phyloP scores from a whole-genome alignment of 257 asterid genomes.

The Petunia axillaris region DNA sequence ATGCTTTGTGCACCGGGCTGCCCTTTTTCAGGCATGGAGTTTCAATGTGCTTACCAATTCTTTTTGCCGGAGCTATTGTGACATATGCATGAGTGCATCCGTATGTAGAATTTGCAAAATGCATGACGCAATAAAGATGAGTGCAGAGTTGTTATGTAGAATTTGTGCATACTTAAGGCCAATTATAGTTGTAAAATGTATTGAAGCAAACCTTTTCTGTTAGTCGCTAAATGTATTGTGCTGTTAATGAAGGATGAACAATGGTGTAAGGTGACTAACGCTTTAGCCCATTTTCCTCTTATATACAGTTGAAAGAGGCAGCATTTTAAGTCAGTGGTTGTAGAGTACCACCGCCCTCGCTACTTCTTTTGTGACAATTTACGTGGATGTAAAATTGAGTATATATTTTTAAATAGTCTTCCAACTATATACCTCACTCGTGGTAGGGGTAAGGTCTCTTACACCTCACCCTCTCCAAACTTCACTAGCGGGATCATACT shows the following conservation, averaged over 20 bases:
- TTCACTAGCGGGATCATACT: too few relatives aligned
- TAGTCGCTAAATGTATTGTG: neutral
- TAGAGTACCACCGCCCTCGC: neutral
- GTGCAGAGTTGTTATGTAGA: neutral
- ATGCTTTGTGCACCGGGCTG: too few relatives aligned
- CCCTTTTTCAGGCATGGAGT: too few relatives aligned
- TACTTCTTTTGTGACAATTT: neutral
- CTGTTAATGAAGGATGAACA: constrained; percentile 1
- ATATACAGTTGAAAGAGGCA: too few relatives aligned
- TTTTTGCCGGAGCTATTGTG: too few relatives aligned
- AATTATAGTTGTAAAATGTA: constrained; percentile 5
- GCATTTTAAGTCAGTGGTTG: neutral
- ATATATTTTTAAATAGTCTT: neutral
- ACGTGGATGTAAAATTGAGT: neutral
- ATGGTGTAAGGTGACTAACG: neutral
- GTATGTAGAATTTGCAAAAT: too few relatives aligned
- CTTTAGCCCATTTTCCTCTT: too few relatives aligned
- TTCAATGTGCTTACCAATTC: too few relatives aligned
- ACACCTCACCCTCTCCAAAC: too few relatives aligned
- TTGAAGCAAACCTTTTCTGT: neutral
- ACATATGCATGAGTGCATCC: too few relatives aligned
- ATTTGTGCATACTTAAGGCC: neutral
- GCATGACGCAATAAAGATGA: neutral
- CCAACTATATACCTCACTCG: neutral
- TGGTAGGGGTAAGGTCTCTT: too few relatives aligned